Percentiles rank a stretch among this genome's conserved stretches.
These are phyloP conservation scores for Silene uniflora DNA, from an alignment of 148 eudicot genomes.

Conservation along the genomic window DNA sequence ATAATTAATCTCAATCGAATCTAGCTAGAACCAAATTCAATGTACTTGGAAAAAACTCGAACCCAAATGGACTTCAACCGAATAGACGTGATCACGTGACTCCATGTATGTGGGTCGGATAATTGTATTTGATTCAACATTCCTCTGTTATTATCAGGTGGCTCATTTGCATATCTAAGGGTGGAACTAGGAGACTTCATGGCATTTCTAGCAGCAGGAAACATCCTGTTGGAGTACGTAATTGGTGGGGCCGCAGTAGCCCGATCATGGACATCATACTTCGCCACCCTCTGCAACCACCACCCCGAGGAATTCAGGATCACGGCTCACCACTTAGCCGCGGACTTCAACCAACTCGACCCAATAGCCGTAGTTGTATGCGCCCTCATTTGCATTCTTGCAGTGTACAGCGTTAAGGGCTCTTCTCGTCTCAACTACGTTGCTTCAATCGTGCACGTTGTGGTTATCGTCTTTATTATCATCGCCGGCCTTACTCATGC, in stretches of 20 bases:
- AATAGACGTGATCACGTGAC: too few species aligned
- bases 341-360: conserved; percentile 46
- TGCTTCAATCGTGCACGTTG: conserved; percentile 44
- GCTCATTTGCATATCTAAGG: conserved; percentile 64
- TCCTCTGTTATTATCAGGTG: conserved; percentile 35
- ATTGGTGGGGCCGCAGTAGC: conserved; percentile 54
- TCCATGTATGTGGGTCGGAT: too few species aligned
- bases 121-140: too few species aligned
- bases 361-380: conserved; percentile 50
- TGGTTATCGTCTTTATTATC: conserved; percentile 53
- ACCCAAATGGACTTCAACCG: too few species aligned
- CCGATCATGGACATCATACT: conserved; percentile 63
- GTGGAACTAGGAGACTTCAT: conserved; percentile 71
- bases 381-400: conserved; percentile 33
- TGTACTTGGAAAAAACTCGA: too few species aligned
- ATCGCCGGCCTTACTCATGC: conserved; percentile 50
- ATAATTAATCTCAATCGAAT: too few species aligned
- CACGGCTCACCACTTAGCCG: conserved; percentile 16
- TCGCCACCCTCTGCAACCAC: conserved; percentile 54
- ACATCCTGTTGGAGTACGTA: conserved; percentile 56
- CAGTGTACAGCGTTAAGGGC: conserved; percentile 46
- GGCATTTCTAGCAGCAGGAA: conserved; percentile 77
- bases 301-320: conserved; percentile 45
- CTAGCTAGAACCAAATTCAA: too few species aligned
- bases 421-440: conserved; percentile 53